Conservation (phyloP, 1,139 yeast genomes). For the Blastobotrys illinoisensis region DNA sequence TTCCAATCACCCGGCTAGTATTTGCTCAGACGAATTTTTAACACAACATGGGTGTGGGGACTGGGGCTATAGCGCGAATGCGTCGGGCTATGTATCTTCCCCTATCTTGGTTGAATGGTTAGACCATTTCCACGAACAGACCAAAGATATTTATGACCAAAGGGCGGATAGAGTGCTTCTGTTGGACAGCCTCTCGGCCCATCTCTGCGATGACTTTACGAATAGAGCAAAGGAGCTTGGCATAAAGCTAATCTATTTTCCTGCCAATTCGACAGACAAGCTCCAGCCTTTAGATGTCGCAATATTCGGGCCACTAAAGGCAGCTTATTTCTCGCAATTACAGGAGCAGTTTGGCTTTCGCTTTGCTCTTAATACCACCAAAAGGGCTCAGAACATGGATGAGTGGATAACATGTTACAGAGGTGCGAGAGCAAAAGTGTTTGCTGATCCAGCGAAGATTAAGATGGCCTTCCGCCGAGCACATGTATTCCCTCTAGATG, state of each 20-base stretch:
- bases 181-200: neutral
- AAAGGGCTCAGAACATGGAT: too few relatives aligned
- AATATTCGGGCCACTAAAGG: neutral
- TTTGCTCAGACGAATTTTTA: neutral
- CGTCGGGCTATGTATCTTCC: neutral
- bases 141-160: neutral
- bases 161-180: neutral
- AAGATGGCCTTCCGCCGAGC: too few relatives aligned
- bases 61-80: neutral
- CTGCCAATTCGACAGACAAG: neutral
- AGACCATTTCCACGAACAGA: neutral
- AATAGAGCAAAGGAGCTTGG: neutral
- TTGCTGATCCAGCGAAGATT: too few relatives aligned
- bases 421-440: too few relatives aligned
- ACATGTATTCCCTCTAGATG: too few relatives aligned
- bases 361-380: too few relatives aligned
- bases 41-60: neutral
- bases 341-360: too few relatives aligned
- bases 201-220: neutral
- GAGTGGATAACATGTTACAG: too few relatives aligned
- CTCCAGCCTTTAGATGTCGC: neutral
- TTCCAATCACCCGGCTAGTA: neutral
- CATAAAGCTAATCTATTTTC: neutral
- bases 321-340: neutral
- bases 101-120: neutral